Percentiles rank a stretch among this genome's conserved stretches.
Evolutionary conservation across 805 yeast genomes (phyloP).

Genomic region (Suhomyces xylopsoci): DNA sequence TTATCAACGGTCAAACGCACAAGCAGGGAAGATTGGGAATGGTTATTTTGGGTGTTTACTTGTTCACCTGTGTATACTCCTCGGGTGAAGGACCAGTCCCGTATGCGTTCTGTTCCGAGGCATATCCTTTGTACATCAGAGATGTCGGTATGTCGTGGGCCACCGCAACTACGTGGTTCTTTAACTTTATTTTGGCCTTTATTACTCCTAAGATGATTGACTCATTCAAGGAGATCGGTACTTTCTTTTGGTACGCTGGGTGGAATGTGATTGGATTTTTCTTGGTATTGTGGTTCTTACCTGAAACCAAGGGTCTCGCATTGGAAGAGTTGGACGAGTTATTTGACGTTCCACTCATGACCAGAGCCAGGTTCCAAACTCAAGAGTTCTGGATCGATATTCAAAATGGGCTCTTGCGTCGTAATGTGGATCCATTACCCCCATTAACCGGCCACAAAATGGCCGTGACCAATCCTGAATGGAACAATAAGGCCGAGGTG

Average conservation of each 20-base stretch:
- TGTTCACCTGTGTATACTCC: constrained; percentile 71
- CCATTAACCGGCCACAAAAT: constrained; percentile 56
- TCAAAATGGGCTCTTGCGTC: constrained; percentile 45
- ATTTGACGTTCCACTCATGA: constrained; percentile 55
- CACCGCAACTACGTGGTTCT: constrained; percentile 74
- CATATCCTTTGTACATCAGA: constrained; percentile 74
- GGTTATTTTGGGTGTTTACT: constrained; percentile 69
- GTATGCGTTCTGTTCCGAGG: constrained; percentile 84
- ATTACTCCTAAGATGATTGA: constrained; percentile 74
- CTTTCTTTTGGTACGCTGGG: constrained; percentile 85
- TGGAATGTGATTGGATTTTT: constrained; percentile 74
- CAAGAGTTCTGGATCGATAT: constrained; percentile 37
- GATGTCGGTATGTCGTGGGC: constrained; percentile 80
- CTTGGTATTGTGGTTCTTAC: constrained; percentile 66
- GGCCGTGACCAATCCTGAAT: constrained; percentile 58
- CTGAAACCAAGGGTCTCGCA: constrained; percentile 70
- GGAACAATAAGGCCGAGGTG: constrained; percentile 59
- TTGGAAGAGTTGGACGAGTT: constrained; percentile 77
- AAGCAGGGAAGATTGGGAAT: constrained; percentile 59
- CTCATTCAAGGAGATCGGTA: constrained; percentile 76
- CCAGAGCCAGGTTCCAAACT: constrained; percentile 49
- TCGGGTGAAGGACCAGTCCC: constrained; percentile 91
- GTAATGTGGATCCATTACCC: constrained; percentile 45
- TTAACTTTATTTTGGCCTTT: constrained; percentile 65
- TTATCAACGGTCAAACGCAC: constrained; percentile 48